phyloP scores from a whole-genome alignment of 2,329 filamentous ascomycete species.

The Chaetoscypha palmicola region DNA sequence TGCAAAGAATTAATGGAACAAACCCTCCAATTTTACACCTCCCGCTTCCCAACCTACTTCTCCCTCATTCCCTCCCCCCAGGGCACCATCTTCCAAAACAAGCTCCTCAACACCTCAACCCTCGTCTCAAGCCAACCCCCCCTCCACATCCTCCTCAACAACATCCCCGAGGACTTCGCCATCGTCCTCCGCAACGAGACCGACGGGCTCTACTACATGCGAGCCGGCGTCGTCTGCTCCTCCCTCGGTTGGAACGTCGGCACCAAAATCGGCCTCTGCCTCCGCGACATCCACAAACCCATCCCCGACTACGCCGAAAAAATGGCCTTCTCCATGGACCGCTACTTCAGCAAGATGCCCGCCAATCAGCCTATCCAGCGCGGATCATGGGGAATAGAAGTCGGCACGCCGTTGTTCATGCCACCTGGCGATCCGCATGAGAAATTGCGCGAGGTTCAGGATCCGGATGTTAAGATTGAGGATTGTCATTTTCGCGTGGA shows the following conservation, averaged over 20 bases:
- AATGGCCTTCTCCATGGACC: conserved; percentile 82
- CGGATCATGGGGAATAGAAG: conserved; percentile 76
- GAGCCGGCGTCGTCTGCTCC: conserved; percentile 72
- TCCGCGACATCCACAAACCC: conserved; percentile 64
- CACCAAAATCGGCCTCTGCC: conserved; percentile 62
- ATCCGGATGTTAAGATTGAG: conserved; percentile 46
- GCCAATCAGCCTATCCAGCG: conserved; percentile 71
- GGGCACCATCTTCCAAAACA: conserved; percentile 57
- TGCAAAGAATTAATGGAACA: conserved; percentile 88
- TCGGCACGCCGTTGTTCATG: conserved; percentile 69
- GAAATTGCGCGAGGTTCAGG: conserved; percentile 50
- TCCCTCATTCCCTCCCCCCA: conserved; percentile 45
- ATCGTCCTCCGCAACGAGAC: conserved; percentile 65
- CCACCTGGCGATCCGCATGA: conserved; percentile 62
- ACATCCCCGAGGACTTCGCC: conserved; percentile 79
- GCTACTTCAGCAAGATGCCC: conserved; percentile 73
- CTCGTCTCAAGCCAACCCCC: conserved; percentile 57
- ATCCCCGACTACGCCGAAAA: conserved; percentile 84
- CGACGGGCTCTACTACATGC: conserved; percentile 66
- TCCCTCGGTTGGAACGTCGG: conserved; percentile 73
- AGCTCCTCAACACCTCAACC: conserved; percentile 55
- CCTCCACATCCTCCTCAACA: conserved; percentile 63
- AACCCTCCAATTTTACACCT: conserved; percentile 69
- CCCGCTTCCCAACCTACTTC: conserved; percentile 72
- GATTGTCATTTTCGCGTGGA: conserved; percentile 70